These are phyloP conservation scores for Elaphomyces granulatus DNA, from an alignment of 495 filamentous ascomycete species.

Conservation along the genomic window DNA sequence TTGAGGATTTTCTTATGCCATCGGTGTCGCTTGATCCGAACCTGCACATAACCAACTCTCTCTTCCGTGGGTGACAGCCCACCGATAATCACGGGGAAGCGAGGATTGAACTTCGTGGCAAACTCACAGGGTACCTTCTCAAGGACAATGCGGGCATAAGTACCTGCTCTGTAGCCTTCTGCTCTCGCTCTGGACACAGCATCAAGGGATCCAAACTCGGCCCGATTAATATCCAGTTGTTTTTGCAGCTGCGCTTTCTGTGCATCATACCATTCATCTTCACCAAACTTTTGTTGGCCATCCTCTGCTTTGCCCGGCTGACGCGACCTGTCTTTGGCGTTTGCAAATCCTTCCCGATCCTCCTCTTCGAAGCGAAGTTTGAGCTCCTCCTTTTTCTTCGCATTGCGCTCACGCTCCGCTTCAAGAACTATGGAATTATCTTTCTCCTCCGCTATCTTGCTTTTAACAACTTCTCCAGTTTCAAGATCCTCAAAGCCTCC, in stretches of 20 bases:
- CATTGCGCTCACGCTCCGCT: conserved; percentile 82
- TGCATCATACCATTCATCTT: conserved; percentile 96
- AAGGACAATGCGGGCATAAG: conserved; percentile 80
- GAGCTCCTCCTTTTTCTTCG: conserved; percentile 82
- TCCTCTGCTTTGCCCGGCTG: conserved; percentile 39
- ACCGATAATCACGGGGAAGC: conserved; percentile 75
- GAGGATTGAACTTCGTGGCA: conserved; percentile 70
- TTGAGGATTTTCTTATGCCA: conserved; percentile 99
- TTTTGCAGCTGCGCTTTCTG: conserved; percentile 93
- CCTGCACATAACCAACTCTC: conserved; percentile 85
- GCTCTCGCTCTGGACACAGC: conserved; percentile 62
- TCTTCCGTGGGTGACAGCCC: conserved; percentile 86
- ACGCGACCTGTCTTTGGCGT: conserved; percentile 61
- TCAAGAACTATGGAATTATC: conserved; percentile 41
- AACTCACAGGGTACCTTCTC: conserved; percentile 86
- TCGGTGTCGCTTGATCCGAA: conserved; percentile 89
- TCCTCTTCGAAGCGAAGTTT: conserved; percentile 93
- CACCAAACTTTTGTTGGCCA: conserved; percentile 63
- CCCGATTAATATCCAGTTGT: conserved; percentile 85
- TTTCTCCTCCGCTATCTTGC: conserved; percentile 15
- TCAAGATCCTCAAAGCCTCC: conserved; percentile 86
- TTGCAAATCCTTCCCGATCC: conserved; percentile 82
- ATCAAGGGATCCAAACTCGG: conserved; percentile 77
- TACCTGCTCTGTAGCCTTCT: conserved; percentile 85
- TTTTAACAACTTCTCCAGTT: conserved; percentile 45